phyloP scores from a whole-genome alignment of 257 asterid genomes.

The Solanum acaule region DNA sequence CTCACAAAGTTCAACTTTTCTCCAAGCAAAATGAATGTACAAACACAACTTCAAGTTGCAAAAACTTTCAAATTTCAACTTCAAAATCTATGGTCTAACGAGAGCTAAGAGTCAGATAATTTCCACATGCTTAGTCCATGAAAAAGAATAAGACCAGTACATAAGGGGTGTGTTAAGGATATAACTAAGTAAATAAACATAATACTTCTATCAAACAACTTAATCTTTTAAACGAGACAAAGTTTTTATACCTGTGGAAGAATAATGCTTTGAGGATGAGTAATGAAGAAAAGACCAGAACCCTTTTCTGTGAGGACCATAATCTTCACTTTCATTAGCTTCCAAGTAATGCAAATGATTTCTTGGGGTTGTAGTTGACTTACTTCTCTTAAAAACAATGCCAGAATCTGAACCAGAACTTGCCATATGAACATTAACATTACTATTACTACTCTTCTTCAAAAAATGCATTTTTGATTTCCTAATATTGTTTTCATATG shows the following conservation, averaged over 20 bases:
- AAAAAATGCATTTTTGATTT: conserved; percentile 49
- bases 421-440: background rate
- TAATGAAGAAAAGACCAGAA: conserved; percentile 87
- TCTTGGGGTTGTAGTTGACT: conserved; percentile 58
- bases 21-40: background rate
- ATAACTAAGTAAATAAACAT: background rate
- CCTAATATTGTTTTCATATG: conserved; percentile 16
- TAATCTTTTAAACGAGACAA: background rate
- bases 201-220: background rate
- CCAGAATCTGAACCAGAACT: conserved; percentile 13
- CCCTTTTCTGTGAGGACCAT: conserved; percentile 38
- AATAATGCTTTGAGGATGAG: conserved; percentile 22
- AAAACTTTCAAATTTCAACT: background rate
- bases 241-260: background rate
- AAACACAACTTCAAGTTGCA: background rate
- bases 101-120: background rate
- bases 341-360: conserved; percentile 50
- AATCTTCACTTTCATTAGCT: conserved; percentile 32
- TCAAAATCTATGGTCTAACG: background rate
- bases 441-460: conserved; percentile 23
- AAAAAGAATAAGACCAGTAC: background rate
- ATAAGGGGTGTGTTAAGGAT: background rate
- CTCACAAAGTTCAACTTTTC: background rate
- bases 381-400: conserved; percentile 74
- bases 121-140: background rate